phyloP scores from a whole-genome alignment of 2,329 filamentous ascomycete species.

The Teratosphaeria nubilosa region DNA sequence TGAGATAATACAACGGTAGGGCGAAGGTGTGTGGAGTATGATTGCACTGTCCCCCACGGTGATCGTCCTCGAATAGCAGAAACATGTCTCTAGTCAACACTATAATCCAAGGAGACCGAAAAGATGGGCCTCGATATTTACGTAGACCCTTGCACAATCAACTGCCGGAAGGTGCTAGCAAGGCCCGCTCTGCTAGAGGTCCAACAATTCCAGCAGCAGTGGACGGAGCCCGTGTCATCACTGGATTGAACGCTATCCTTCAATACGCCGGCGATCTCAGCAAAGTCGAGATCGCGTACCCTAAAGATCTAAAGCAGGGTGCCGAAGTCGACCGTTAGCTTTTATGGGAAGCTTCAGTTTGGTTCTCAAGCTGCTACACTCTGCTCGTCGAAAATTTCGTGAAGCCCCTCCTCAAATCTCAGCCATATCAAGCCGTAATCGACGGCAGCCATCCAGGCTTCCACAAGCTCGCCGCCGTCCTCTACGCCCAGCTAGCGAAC shows the following conservation, averaged over 20 bases:
- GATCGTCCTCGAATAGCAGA: not conserved
- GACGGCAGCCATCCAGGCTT: constrained; percentile 26
- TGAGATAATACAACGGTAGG: not conserved
- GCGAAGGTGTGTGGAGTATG: not conserved
- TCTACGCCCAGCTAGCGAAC: constrained; percentile 29
- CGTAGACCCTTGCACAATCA: constrained; percentile 33
- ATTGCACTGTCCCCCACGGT: not conserved
- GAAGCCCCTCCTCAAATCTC: constrained; percentile 28
- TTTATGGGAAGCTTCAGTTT: constrained; percentile 33
- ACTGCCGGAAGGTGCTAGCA: constrained; percentile 33
- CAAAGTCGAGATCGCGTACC: constrained; percentile 23
- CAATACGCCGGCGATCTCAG: constrained; percentile 31
- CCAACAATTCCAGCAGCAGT: constrained; percentile 30
- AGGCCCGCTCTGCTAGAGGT: constrained; percentile 28
- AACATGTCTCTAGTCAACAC: not conserved
- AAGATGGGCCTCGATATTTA: constrained; percentile 20
- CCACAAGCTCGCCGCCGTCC: constrained; percentile 27
- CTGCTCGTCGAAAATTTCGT: constrained; percentile 33
- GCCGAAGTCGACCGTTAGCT: constrained; percentile 33
- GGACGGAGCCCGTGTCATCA: constrained; percentile 31
- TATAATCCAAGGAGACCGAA: not conserved
- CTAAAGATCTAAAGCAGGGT: constrained; percentile 30
- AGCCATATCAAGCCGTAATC: constrained; percentile 28
- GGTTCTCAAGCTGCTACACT: constrained; percentile 33
- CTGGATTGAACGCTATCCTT: constrained; percentile 35